Base-by-base conservation (phyloP, 805 yeast species). In the Cyberlindnera euphorbiae region DNA sequence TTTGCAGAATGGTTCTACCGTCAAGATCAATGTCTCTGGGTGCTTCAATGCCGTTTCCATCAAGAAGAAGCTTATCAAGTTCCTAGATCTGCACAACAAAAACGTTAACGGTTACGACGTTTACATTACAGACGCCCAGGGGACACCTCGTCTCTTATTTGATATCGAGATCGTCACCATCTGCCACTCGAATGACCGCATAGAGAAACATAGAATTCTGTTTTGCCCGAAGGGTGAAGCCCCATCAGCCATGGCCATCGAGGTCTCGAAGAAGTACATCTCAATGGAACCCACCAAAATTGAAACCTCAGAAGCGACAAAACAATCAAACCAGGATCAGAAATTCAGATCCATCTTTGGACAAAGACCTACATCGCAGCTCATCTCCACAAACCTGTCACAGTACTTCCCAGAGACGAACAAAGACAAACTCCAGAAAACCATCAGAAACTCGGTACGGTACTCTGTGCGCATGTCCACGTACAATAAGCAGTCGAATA, bases 301-400 rank as follows among this genome's bases (percentile, higher is more conserved):
- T 4, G 38, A 37, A 8, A 13, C 17, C 3, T 42, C 42, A 8
- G 36, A 40, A 2, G 8, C n/a, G 6, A 24, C 28, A 8, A 12
- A n/a, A 11, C 30, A 17, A 7, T 17, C 38, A 3, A 33, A 23
- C 24, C 48, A 50, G 24, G 59, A 53, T 21, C 32, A 33, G 6
- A 46, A 54, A 25, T 53, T 54, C 38, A 58, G 69, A 36, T 57
- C 62, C 31, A 56, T 84, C 41, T 80, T 81, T 58, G 94, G 94
- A 17, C 96, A 86, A 58, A 70, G 98, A 52, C 98, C 98, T 6
- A 89, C 97, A 1, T 80, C 93, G 41, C 95, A 87, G 54, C 72
- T 89, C 49, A 93, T 90, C 42, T 85, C 97, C 2, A 79, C 89
- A 2, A 87, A 90, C 53, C 64, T 90, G 45, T 81, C 88, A 2